These are phyloP conservation scores for Phytopythium delawarense DNA, from an alignment of 352 stramenopile species.

Conservation along the genomic window DNA sequence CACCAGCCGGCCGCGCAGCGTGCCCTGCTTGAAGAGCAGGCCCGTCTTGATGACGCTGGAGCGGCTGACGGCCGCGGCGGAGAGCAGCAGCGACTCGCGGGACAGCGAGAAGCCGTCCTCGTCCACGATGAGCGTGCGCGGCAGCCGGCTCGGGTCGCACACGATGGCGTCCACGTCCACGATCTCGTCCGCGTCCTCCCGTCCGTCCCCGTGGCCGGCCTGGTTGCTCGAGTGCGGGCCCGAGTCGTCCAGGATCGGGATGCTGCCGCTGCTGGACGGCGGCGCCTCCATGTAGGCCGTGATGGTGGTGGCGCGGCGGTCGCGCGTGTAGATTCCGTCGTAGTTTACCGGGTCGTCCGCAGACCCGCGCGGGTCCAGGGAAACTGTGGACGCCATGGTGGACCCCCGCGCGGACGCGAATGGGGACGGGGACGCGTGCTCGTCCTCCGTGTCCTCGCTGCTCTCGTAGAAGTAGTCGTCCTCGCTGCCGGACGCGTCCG, in stretches of 20 bases:
- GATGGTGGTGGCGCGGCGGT: conserved; percentile 21
- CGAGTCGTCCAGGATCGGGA: conserved; percentile 35
- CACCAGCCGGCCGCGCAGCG: conserved; percentile 27
- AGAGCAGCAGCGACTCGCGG: conserved; percentile 43
- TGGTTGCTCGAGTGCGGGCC: neutral
- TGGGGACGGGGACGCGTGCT: conserved; percentile 8
- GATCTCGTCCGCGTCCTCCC: conserved; percentile 3
- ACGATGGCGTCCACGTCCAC: conserved; percentile 57
- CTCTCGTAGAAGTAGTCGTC: conserved; percentile 31
- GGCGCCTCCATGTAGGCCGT: conserved; percentile 37
- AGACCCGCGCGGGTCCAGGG: neutral
- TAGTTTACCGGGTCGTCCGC: neutral
- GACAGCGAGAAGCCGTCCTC: conserved; percentile 61
- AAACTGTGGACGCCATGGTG: neutral
- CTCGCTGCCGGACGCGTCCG: conserved; percentile 13
- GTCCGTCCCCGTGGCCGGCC: conserved; percentile 29
- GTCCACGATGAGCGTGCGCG: conserved; percentile 62
- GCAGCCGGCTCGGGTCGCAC: conserved; percentile 45
- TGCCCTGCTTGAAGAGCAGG: conserved; percentile 74
- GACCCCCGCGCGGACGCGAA: neutral
- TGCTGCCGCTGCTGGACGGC: conserved; percentile 23
- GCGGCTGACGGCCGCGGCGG: conserved; percentile 30
- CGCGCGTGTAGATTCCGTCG: conserved; percentile 8
- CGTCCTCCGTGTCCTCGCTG: conserved; percentile 24
- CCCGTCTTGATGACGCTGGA: conserved; percentile 60